These are phyloP conservation scores for Salix brachista DNA, from an alignment of 345 rosid genomes.

Conservation along the genomic window DNA sequence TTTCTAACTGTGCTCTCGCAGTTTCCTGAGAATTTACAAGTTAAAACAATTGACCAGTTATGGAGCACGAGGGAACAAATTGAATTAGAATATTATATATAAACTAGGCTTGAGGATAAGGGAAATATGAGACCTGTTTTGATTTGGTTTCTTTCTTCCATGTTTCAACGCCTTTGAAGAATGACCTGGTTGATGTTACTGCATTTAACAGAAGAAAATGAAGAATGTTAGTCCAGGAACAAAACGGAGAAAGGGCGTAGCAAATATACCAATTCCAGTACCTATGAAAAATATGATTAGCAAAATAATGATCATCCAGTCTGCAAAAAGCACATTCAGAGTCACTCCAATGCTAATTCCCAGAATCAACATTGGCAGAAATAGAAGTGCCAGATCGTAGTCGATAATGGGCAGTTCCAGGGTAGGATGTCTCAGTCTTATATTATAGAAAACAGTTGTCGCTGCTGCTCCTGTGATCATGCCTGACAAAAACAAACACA, in stretches of 20 bases:
- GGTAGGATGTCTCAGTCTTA: slow-evolving; percentile 44
- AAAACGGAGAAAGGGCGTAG: too few relatives aligned
- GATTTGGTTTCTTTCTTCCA: slow-evolving; percentile 48
- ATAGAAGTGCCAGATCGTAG: slow-evolving; percentile 49
- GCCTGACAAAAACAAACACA: slow-evolving; percentile 15
- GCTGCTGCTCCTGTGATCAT: slow-evolving; percentile 49
- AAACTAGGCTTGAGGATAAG: too few relatives aligned
- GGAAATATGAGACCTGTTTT: slow-evolving; percentile 18
- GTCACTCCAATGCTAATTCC: slow-evolving; percentile 50
- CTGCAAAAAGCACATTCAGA: slow-evolving; percentile 43
- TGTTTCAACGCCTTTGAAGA: slow-evolving; percentile 46
- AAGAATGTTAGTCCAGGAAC: not conserved
- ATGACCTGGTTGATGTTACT: slow-evolving; percentile 44
- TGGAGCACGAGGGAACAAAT: not conserved
- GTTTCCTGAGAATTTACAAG: slow-evolving; percentile 28
- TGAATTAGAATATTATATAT: too few relatives aligned
- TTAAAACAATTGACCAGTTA: not conserved
- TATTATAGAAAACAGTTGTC: slow-evolving; percentile 38
- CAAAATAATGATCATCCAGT: slow-evolving; percentile 52
- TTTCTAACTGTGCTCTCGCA: slow-evolving; percentile 12
- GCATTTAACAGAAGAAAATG: not conserved
- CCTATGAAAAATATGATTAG: slow-evolving; percentile 44
- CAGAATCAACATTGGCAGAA: slow-evolving; percentile 48
- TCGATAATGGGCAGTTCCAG: slow-evolving; percentile 45
- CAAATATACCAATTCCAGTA: not conserved